Conservation (phyloP, 2,329 filamentous ascomycete species). For the Ophiocordyceps sinensis region DNA sequence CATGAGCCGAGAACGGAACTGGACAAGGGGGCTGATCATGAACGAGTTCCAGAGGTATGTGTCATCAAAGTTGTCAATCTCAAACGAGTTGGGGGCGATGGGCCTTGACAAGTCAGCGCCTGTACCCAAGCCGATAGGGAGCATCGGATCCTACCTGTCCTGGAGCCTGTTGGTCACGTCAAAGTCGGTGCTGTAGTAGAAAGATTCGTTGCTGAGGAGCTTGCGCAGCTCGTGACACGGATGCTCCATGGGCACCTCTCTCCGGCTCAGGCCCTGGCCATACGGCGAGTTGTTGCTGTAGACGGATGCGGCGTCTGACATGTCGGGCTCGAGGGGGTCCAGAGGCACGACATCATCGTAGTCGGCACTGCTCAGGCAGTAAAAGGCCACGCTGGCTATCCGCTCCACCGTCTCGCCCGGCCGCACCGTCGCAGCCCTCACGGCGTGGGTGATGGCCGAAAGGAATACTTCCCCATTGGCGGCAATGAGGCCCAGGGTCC, state of each 20-base stretch:
- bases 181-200: slow-evolving; percentile 98
- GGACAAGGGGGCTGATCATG: slow-evolving; percentile 86
- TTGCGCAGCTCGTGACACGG: slow-evolving; percentile 86
- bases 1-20: slow-evolving; percentile 73
- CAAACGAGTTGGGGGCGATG: slow-evolving; percentile 63
- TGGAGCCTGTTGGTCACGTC: slow-evolving; percentile 89
- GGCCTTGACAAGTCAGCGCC: slow-evolving; percentile 32
- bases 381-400: slow-evolving; percentile 79
- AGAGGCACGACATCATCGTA: slow-evolving; percentile 63
- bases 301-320: slow-evolving; percentile 29
- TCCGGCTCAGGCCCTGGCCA: slow-evolving; percentile 37
- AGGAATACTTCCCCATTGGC: slow-evolving; percentile 77
- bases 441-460: slow-evolving; percentile 71
- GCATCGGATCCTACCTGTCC: slow-evolving; percentile 45
- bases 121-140: not conserved
- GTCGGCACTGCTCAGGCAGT: slow-evolving; percentile 74
- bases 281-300: slow-evolving; percentile 29
- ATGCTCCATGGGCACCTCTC: slow-evolving; percentile 64
- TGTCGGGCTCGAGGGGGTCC: slow-evolving; percentile 36
- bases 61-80: slow-evolving; percentile 85
- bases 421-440: slow-evolving; percentile 65
- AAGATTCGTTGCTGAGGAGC: slow-evolving; percentile 80
- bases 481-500: slow-evolving; percentile 78
- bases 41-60: slow-evolving; percentile 96
- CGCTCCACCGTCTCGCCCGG: slow-evolving; percentile 81